Conservation (phyloP, 2,329 filamentous ascomycete species). For the Thermochaetoides dissita region DNA sequence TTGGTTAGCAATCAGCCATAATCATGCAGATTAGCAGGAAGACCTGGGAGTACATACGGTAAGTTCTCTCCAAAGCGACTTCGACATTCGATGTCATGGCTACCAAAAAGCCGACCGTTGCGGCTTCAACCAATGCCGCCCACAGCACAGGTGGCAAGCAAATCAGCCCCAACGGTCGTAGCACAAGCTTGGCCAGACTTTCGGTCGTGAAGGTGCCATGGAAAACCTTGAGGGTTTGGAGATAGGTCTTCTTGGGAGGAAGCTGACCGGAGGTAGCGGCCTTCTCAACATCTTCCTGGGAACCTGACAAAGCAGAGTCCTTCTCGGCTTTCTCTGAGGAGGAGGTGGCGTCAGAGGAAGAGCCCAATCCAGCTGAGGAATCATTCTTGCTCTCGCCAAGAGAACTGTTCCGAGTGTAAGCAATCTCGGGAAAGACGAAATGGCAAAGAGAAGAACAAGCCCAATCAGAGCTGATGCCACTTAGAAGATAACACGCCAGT, state of each 20-base stretch:
- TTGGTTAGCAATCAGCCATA: no score
- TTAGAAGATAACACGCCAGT: conserved; percentile 39
- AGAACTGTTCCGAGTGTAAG: conserved; percentile 23
- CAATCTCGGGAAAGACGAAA: conserved; percentile 44
- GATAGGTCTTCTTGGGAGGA: conserved; percentile 18
- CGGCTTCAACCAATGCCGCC: conserved; percentile 39
- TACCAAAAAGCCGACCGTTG: conserved; percentile 41
- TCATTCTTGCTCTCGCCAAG: no score
- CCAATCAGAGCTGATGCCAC: conserved; percentile 36
- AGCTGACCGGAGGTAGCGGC: conserved; percentile 5
- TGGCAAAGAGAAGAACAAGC: conserved; percentile 29
- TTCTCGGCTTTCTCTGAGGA: background rate
- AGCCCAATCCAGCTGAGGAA: background rate
- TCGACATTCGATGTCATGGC: conserved; percentile 40
- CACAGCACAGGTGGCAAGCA: conserved; percentile 39
- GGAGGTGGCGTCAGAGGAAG: conserved; percentile 3
- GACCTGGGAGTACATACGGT: conserved; percentile 11
- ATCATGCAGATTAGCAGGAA: no score
- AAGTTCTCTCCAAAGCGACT: conserved; percentile 27
- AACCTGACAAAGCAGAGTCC: background rate
- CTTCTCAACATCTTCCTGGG: conserved; percentile 14
- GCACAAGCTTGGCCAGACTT: conserved; percentile 30
- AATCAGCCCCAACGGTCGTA: conserved; percentile 36
- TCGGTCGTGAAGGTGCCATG: conserved; percentile 29
- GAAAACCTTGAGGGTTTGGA: conserved; percentile 27